Base-by-base conservation (phyloP, 148 eudicot species). In the Chenopodium suecicum region DNA sequence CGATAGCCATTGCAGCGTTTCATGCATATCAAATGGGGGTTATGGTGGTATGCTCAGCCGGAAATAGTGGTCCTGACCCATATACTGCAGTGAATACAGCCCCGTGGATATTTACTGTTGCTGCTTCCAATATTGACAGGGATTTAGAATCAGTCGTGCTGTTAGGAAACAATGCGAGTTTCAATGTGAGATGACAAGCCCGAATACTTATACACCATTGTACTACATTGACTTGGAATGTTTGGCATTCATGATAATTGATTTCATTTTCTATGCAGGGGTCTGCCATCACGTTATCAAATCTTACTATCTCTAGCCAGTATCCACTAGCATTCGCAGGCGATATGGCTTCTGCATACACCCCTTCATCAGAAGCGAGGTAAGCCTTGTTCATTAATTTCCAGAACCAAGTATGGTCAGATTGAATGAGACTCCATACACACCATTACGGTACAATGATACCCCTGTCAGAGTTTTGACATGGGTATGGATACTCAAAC, bases 61-160 rank as follows among this genome's bases (percentile, higher is more conserved):
- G 96, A 50, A 92, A 92, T 82, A 85, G 87, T 69, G 96, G 96
- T 22, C 96, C 96, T 0, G 88, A 84, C 6, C 71, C 88, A 13
- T 89, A 80, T 64, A 89, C 94, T 0, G 37, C 88, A 25, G 89
- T 87, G 14, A 92, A 92, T 75, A 82, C 92, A 19, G 96, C 93
- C 52, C 96, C 96, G 19, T 91, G 96, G 96, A 83, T 88, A 44
- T 82, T 92, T 44, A 92, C 93, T 62, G 90, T 91, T 23, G 91
- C 89, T 13, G 96, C 96, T 32, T 90, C 96, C 10, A 91, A 63
- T 52, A 91, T 90, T 54, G 96, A 92, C 75, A 87, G 96, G 32
- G 86, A 64, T 72, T 92, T 92, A 54, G 76, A 79, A 78, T 78
- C 93, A 0, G 81, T 81, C 13, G 19, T 92, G 65, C 52, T 80